phyloP scores from a whole-genome alignment of 169 alveolate species.

The Plasmodium knowlesi region DNA sequence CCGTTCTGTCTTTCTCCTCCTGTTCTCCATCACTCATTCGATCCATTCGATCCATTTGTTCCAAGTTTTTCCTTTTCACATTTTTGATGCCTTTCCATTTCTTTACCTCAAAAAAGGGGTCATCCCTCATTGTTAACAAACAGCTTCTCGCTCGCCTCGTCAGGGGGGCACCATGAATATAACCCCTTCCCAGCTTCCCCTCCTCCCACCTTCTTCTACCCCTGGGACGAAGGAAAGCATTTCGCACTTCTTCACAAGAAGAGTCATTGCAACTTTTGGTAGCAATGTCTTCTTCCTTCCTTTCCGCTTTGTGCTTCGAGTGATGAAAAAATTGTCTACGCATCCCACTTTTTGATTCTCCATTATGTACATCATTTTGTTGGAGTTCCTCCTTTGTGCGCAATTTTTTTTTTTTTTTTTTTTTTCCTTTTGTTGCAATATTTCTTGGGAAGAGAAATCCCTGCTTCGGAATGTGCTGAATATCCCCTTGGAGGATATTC shows the following conservation, averaged over 20 bases:
- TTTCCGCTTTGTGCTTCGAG: conserved; percentile 13
- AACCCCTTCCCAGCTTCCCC: neutral
- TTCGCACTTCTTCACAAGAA: neutral
- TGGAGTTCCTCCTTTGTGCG: neutral
- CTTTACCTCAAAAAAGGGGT: neutral
- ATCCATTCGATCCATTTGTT: neutral
- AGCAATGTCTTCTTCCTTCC: neutral
- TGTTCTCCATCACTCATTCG: neutral
- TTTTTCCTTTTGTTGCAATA: neutral
- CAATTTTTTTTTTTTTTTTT: conserved; percentile 6
- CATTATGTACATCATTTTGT: neutral
- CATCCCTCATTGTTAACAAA: neutral
- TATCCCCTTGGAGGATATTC: conserved; percentile 9
- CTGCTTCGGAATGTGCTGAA: neutral
- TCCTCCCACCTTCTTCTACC: neutral
- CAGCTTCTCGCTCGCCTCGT: neutral
- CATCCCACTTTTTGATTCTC: neutral
- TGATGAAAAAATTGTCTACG: conserved; percentile 4
- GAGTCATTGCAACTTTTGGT: neutral
- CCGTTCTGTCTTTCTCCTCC: conserved; percentile 3
- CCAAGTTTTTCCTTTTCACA: neutral
- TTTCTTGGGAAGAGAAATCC: neutral
- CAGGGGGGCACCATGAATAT: too few species aligned
- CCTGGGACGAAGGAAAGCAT: neutral
- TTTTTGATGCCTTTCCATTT: neutral